These are phyloP conservation scores for Didymella sp. DNA, from an alignment of 2,329 filamentous ascomycete genomes.

Conservation along the genomic window DNA sequence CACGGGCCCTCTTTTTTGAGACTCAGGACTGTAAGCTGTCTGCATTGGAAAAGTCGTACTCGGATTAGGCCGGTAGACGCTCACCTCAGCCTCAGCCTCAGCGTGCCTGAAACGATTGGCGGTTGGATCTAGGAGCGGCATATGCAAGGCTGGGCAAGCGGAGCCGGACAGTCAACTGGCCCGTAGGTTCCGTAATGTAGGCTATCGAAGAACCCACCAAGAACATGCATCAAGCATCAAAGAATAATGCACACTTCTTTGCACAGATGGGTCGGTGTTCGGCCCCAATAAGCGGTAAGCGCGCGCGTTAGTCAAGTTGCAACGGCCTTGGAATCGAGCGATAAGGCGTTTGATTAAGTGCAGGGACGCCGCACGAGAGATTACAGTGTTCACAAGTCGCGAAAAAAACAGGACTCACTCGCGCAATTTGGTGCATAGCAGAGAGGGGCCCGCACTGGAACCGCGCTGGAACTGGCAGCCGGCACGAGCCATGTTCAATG, in stretches of 20 bases:
- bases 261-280: conserved; percentile 7
- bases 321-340: conserved; percentile 18
- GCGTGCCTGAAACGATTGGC: conserved; percentile 27
- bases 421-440: conserved; percentile 22
- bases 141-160: conserved; percentile 18
- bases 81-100: conserved; percentile 19
- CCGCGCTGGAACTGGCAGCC: conserved; percentile 10
- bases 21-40: not conserved
- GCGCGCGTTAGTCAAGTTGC: conserved; percentile 16
- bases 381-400: conserved; percentile 32
- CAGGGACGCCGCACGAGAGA: conserved; percentile 25
- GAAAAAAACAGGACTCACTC: conserved; percentile 29
- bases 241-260: conserved; percentile 7
- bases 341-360: conserved; percentile 20
- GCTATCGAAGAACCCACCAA: conserved; percentile 12
- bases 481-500: conserved; percentile 21
- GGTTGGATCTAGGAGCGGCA: conserved; percentile 23
- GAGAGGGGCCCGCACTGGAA: conserved; percentile 12
- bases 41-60: not conserved
- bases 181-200: conserved; percentile 3
- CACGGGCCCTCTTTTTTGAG: conserved; percentile 5
- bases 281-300: conserved; percentile 15
- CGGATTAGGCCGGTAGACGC: conserved; percentile 9
- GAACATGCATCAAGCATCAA: conserved; percentile 17
- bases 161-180: conserved; percentile 11